Conservation (phyloP, 179 eudicot genomes). For the Sideroxylon spinosum region DNA sequence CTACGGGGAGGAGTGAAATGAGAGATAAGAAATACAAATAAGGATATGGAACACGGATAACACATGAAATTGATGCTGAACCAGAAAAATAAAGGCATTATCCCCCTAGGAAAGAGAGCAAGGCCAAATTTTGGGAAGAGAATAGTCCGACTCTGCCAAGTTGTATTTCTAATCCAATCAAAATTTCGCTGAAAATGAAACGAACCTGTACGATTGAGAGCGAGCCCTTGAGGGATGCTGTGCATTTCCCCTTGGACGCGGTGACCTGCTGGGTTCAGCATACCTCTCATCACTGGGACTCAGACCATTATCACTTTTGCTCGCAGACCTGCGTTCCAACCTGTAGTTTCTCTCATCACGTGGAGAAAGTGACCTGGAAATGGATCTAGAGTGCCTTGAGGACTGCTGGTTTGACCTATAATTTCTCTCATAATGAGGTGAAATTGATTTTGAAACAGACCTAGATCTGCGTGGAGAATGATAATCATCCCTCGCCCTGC, state of each 20-base stretch:
- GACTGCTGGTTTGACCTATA: constrained; percentile 37
- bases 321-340: constrained; percentile 21
- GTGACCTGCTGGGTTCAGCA: constrained; percentile 30
- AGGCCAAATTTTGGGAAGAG: not conserved
- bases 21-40: too few species aligned
- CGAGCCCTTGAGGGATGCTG: constrained; percentile 29
- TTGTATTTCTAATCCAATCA: not conserved
- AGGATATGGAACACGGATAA: too few species aligned
- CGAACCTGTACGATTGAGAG: constrained; percentile 32
- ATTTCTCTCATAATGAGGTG: constrained; percentile 43
- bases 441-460: constrained; percentile 24
- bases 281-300: constrained; percentile 20
- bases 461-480: constrained; percentile 35
- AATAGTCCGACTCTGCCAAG: not conserved
- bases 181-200: not conserved
- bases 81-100: not conserved
- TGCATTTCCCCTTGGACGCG: constrained; percentile 30
- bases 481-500: constrained; percentile 25
- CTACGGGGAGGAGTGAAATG: too few species aligned
- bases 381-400: constrained; percentile 34
- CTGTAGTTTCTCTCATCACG: constrained; percentile 27
- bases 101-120: not conserved
- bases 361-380: constrained; percentile 39
- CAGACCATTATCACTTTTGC: constrained; percentile 35
- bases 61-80: too few species aligned